A percentile compares a stretch with the other conserved stretches of the same genome.
Evolutionary conservation across 805 yeast species (phyloP).

Genomic region (Myxozyma vanderwaltii): DNA sequence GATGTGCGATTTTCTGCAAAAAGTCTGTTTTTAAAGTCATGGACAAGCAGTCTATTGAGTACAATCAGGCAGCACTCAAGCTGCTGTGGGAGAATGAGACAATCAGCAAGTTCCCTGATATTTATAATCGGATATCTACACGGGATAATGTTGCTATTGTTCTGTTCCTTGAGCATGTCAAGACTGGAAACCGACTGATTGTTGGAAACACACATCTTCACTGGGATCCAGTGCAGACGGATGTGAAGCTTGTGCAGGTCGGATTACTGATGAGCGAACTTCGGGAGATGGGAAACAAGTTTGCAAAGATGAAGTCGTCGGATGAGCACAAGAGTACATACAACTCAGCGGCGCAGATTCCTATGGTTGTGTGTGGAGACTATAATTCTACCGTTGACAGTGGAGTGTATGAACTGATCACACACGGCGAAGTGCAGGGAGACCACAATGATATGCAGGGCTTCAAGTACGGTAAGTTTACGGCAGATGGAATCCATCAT

Average conservation of each 20-base stretch:
- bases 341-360: constrained; percentile 55
- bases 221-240: constrained; percentile 97
- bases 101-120: constrained; percentile 89
- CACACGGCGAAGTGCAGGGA: constrained; percentile 68
- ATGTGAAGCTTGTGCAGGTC: constrained; percentile 93
- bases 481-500: constrained; percentile 85
- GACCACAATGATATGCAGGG: constrained; percentile 81
- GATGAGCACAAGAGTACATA: constrained; percentile 40
- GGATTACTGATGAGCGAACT: constrained; percentile 89
- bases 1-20: constrained; percentile 93
- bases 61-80: constrained; percentile 52
- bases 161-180: constrained; percentile 68
- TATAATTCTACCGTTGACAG: constrained; percentile 84
- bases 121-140: constrained; percentile 92
- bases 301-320: constrained; percentile 34
- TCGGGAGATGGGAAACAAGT: constrained; percentile 61
- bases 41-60: constrained; percentile 77
- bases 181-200: constrained; percentile 70
- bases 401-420: constrained; percentile 89
- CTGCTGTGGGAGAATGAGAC: constrained; percentile 51
- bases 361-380: constrained; percentile 92
- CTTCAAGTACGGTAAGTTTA: constrained; percentile 86
- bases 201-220: constrained; percentile 92
- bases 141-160: constrained; percentile 90
- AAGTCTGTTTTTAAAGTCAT: constrained; percentile 66